Base-by-base conservation (phyloP, 2,329 filamentous ascomycete species). In the Colletotrichum euphorbiae region DNA sequence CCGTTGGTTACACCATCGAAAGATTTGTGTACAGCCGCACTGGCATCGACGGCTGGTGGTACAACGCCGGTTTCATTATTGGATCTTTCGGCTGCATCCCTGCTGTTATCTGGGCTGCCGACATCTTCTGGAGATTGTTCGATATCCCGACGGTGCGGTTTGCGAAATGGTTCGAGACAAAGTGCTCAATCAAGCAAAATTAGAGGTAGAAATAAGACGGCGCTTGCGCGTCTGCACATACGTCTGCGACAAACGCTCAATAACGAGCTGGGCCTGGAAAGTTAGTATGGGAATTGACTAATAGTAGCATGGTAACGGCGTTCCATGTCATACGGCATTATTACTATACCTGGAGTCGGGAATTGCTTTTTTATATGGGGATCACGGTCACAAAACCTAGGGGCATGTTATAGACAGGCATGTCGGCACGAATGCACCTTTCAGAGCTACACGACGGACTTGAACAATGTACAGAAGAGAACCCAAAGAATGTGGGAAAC, bases 131-230 rank as follows among this genome's bases (percentile, higher is more conserved):
- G 81, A 80, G 86, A 24, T 78, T 80, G 2, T 82, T 89, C 15
- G 87, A 89, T 71, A 81, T 82, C 57, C 86, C 86, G 1, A 83
- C 83, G 6, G 87, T 89, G 59, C 81, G 80, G 72, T 84, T 89
- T 70, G 83, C 85, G 19, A 87, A 83, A 73, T 87, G 85, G 85
- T 71, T 87, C 2, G 86, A 89, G 75, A 76, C 71, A 52, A 80
- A 79, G 69, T 81, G 81, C 69, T 73, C 78, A 31, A 72, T 75
- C 55, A 79, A 78, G 68, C 59, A 71, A 45, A 42, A 60, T 31
- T 69, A 58, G 52, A 42, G 33, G 24, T 5, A 21, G 7, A n/a
- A 40, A 7, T 7, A 12, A 42, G 19, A 31, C 12, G 48, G 36
- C 54, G 59, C 61, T 54, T 36, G 46, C 46, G 54, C 28, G 65